These are phyloP conservation scores for Cercospora brassicicola DNA, from an alignment of 2,329 filamentous ascomycete species.

Conservation along the genomic window DNA sequence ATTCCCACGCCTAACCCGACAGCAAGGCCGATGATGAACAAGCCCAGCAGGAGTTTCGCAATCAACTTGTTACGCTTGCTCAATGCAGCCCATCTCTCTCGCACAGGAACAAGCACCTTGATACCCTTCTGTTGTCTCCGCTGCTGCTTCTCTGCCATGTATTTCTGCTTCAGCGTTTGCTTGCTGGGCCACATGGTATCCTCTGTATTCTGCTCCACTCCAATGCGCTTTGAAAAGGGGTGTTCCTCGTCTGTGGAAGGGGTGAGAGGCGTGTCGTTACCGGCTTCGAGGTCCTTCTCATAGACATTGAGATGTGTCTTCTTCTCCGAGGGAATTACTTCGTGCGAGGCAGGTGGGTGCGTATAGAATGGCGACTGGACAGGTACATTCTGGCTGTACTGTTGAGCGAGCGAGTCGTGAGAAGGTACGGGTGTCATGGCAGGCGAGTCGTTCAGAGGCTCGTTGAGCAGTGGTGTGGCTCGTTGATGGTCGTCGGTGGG, in stretches of 20 bases:
- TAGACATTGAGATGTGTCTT: constrained; percentile 24
- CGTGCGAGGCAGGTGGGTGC: constrained; percentile 49
- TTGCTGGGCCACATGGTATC: constrained; percentile 55
- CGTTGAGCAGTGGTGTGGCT: constrained; percentile 31
- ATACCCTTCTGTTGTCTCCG: constrained; percentile 39
- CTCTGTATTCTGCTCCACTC: constrained; percentile 49
- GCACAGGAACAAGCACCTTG: constrained; percentile 32
- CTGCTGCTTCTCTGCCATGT: constrained; percentile 40
- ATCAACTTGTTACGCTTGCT: constrained; percentile 48
- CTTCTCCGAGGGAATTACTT: constrained; percentile 31
- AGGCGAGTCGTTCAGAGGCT: constrained; percentile 36
- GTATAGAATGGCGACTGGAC: constrained; percentile 51
- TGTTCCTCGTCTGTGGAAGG: constrained; percentile 40
- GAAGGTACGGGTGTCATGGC: constrained; percentile 40
- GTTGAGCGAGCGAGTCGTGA: constrained; percentile 34
- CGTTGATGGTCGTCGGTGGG: constrained; percentile 27
- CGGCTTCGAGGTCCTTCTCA: constrained; percentile 46
- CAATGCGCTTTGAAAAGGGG: constrained; percentile 44
- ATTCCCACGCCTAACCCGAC: constrained; percentile 53
- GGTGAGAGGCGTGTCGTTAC: constrained; percentile 33
- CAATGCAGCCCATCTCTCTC: constrained; percentile 41
- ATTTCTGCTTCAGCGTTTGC: constrained; percentile 49
- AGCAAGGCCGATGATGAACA: constrained; percentile 48
- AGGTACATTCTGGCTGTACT: constrained; percentile 40
- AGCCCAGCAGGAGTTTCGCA: constrained; percentile 48